Conservation (phyloP, 2,329 filamentous ascomycete species). For the Venturia nashicola region DNA sequence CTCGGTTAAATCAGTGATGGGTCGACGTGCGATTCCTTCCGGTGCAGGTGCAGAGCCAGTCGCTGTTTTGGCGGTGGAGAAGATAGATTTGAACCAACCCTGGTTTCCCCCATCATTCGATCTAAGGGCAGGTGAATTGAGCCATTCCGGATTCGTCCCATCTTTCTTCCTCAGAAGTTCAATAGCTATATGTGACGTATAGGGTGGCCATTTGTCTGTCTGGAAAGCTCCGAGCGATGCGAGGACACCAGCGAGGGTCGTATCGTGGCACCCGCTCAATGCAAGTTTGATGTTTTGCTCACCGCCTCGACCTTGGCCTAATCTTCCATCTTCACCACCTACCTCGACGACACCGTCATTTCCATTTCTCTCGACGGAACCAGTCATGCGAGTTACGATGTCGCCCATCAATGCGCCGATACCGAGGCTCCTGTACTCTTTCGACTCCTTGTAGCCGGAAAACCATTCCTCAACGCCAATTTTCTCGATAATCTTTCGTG, state of each 20-base stretch:
- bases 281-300: conserved; percentile 55
- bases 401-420: conserved; percentile 81
- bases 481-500: conserved; percentile 53
- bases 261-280: conserved; percentile 83
- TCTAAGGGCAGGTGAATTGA: conserved; percentile 2
- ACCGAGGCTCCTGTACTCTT: conserved; percentile 79
- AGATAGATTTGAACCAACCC: conserved; percentile 2
- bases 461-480: conserved; percentile 91
- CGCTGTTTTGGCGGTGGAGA: not conserved
- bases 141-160: not conserved
- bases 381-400: conserved; percentile 45
- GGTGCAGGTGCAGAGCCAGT: conserved; percentile 7
- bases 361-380: conserved; percentile 22
- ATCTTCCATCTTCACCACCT: conserved; percentile 20
- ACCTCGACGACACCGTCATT: conserved; percentile 28
- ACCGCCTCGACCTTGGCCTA: conserved; percentile 31
- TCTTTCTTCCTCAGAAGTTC: conserved; percentile 62
- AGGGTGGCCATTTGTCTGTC: conserved; percentile 71
- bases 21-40: conserved; percentile 47
- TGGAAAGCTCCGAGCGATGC: conserved; percentile 69
- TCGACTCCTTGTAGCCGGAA: conserved; percentile 68
- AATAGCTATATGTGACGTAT: conserved; percentile 81
- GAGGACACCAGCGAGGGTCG: conserved; percentile 72
- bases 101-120: conserved; percentile 1
- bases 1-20: conserved; percentile 41